Evolutionary conservation across 1,139 yeast species (phyloP).

Genomic region (Hanseniaspora gamundiae): DNA sequence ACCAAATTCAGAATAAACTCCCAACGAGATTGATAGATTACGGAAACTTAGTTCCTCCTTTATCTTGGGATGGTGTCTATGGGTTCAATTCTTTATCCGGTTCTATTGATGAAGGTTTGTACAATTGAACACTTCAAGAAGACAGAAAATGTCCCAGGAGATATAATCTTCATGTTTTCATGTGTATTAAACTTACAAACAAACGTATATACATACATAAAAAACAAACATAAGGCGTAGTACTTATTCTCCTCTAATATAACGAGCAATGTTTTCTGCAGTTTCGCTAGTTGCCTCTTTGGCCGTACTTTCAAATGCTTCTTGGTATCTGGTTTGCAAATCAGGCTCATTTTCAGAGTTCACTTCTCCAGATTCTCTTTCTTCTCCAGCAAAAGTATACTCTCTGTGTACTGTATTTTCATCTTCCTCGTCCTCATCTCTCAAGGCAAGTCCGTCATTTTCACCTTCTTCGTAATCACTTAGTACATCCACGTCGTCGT

Average conservation of each 20-base stretch:
- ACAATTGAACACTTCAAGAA: no score
- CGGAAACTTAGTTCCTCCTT: constrained; percentile 40
- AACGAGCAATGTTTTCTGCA: constrained; percentile 59
- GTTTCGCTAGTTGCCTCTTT: constrained; percentile 51
- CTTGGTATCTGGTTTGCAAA: constrained; percentile 58
- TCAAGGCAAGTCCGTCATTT: constrained; percentile 46
- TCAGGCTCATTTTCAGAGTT: constrained; percentile 37
- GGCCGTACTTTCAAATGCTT: constrained; percentile 54
- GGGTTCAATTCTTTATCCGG: constrained; percentile 58
- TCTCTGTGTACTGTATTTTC: constrained; percentile 40
- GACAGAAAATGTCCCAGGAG: no score
- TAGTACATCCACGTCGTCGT: constrained; percentile 48
- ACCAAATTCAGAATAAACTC: constrained; percentile 13
- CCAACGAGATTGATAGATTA: constrained; percentile 9
- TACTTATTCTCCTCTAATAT: constrained; percentile 31
- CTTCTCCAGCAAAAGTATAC: constrained; percentile 66
- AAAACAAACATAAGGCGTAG: background rate
- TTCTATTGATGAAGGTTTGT: constrained; percentile 68
- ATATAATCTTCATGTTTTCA: no score
- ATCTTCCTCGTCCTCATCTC: constrained; percentile 60
- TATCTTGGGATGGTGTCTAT: constrained; percentile 77
- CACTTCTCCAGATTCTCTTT: constrained; percentile 45
- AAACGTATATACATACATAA: background rate
- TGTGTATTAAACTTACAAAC: background rate
- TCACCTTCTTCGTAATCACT: constrained; percentile 57